These are phyloP conservation scores for Phialophora tarda DNA, from an alignment of 2,329 filamentous ascomycete genomes.

Conservation along the genomic window DNA sequence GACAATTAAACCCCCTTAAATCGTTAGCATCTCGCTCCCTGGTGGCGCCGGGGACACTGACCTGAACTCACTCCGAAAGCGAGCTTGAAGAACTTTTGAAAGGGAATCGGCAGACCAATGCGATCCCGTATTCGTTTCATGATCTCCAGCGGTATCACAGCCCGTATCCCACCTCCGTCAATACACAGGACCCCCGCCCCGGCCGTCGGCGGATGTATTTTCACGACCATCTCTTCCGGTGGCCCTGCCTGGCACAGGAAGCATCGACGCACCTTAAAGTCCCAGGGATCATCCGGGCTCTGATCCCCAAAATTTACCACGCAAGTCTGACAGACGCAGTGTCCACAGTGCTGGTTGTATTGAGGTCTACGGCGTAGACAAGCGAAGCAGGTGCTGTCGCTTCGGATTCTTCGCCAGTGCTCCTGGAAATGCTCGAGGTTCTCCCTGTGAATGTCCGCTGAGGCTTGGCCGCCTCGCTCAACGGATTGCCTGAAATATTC, in stretches of 20 bases:
- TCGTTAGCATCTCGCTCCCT: slow-evolving; percentile 6
- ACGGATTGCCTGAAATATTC: too few species aligned
- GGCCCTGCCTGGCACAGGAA: neutral
- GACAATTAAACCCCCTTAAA: slow-evolving; percentile 9
- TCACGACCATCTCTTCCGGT: slow-evolving; percentile 33
- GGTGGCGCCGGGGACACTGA: slow-evolving; percentile 16
- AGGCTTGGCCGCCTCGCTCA: too few species aligned
- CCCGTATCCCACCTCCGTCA: slow-evolving; percentile 45
- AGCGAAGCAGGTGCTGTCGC: too few species aligned
- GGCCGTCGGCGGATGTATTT: slow-evolving; percentile 45
- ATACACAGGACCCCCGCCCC: slow-evolving; percentile 45
- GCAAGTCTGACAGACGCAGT: slow-evolving; percentile 46
- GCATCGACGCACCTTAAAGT: slow-evolving; percentile 38
- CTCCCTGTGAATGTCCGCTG: too few species aligned
- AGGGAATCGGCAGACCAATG: slow-evolving; percentile 24
- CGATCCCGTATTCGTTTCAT: slow-evolving; percentile 37
- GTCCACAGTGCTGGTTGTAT: too few species aligned
- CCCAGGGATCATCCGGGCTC: slow-evolving; percentile 25
- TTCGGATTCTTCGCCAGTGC: too few species aligned
- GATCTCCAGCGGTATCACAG: slow-evolving; percentile 39
- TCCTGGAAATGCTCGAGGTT: too few species aligned
- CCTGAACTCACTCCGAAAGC: slow-evolving; percentile 40
- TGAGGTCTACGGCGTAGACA: too few species aligned
- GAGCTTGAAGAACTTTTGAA: slow-evolving; percentile 41
- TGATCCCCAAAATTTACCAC: slow-evolving; percentile 41